phyloP scores from a whole-genome alignment of 495 filamentous ascomycete species.

The Neurospora intermedia region DNA sequence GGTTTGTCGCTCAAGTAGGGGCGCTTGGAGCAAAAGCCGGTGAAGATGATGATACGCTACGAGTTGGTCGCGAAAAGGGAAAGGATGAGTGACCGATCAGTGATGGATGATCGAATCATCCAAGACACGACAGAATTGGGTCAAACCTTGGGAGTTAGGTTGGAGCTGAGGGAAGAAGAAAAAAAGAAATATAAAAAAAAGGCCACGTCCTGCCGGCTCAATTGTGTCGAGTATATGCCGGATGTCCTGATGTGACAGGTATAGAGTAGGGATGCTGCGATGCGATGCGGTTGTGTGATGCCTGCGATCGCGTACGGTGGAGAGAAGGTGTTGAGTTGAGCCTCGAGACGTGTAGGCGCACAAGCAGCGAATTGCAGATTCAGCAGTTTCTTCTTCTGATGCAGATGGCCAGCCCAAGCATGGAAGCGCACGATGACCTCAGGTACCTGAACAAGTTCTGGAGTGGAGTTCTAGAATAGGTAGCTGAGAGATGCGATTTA shows the following conservation, averaged over 20 bases:
- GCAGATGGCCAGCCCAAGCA: not conserved
- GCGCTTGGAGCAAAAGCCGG: not conserved
- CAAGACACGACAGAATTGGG: no score
- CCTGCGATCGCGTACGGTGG: not conserved
- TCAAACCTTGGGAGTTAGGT: no score
- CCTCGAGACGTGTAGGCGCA: constrained; percentile 1
- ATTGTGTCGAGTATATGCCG: not conserved
- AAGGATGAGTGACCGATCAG: constrained; percentile 1
- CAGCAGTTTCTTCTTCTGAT: not conserved
- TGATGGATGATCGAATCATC: not conserved
- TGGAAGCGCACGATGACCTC: not conserved
- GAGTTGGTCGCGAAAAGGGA: not conserved
- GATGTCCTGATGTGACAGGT: not conserved
- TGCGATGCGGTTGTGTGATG: not conserved
- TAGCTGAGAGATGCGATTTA: not conserved
- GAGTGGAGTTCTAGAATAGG: not conserved
- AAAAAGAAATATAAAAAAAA: not conserved
- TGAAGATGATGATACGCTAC: not conserved
- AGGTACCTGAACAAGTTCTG: not conserved
- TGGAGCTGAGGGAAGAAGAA: no score
- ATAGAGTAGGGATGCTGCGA: not conserved
- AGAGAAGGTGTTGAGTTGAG: not conserved
- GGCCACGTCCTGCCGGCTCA: not conserved
- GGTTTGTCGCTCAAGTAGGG: not conserved
- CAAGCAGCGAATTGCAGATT: not conserved